A percentile compares a stretch with the other conserved stretches of the same genome.
Evolutionary conservation across 2,329 filamentous ascomycete species (phyloP).

Genomic region (Fusarium sp.): DNA sequence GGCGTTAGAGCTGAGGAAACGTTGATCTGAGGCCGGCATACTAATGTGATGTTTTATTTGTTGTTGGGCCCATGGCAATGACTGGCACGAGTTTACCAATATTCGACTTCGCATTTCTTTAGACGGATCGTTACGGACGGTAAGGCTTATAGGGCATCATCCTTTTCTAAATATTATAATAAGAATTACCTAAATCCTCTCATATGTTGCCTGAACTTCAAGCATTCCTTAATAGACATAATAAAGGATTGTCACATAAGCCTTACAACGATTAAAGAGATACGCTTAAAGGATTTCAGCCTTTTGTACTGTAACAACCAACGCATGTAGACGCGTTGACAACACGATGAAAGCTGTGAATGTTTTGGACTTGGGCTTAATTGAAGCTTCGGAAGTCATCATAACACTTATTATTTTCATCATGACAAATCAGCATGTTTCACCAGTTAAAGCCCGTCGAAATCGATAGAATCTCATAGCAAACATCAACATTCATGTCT

Average conservation of each 20-base stretch:
- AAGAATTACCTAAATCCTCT: no score
- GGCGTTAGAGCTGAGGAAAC: not conserved
- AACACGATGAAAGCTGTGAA: not conserved
- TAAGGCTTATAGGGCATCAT: no score
- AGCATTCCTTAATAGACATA: no score
- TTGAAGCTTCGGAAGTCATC: not conserved
- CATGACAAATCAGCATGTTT: not conserved
- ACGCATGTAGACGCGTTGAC: no score
- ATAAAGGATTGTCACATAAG: no score
- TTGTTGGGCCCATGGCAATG: not conserved
- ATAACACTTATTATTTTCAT: not conserved
- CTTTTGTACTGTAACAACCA: no score
- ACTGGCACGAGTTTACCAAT: not conserved
- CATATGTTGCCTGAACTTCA: no score
- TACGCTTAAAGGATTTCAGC: no score
- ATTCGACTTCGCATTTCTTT: no score
- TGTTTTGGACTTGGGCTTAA: not conserved
- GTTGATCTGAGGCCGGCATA: not conserved
- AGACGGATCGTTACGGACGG: no score
- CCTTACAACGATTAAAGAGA: no score
- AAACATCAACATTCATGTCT: slow-evolving; percentile 47
- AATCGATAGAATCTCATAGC: slow-evolving; percentile 13
- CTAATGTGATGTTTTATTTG: not conserved
- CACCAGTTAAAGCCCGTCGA: not conserved
- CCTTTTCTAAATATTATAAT: no score